Conservation (phyloP, 2,329 filamentous ascomycete genomes). For the Claviceps cyperi region DNA sequence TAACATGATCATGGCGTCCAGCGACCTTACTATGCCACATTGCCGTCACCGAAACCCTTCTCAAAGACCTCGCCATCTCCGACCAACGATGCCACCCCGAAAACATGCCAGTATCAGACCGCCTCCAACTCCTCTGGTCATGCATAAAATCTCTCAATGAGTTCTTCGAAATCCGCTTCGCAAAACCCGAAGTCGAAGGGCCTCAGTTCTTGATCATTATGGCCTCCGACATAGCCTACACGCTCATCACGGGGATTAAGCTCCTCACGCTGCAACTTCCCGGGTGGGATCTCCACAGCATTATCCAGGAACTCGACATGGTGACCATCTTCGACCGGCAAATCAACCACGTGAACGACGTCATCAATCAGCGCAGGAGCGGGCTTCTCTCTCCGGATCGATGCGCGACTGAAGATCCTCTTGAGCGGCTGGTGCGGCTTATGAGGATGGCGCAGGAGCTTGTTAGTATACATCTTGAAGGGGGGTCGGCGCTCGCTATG, state of each 20-base stretch:
- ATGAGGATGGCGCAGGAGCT: constrained; percentile 17
- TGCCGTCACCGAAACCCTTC: constrained; percentile 29
- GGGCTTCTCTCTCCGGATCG: constrained; percentile 10
- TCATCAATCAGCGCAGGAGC: constrained; percentile 17
- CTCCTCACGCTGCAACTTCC: constrained; percentile 30
- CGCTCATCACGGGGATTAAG: constrained; percentile 30
- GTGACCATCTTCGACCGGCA: constrained; percentile 12
- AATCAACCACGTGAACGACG: constrained; percentile 15
- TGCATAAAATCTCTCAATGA: constrained; percentile 26
- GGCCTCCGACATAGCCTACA: constrained; percentile 32
- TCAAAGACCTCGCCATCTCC: constrained; percentile 31
- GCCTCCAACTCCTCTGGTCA: constrained; percentile 30
- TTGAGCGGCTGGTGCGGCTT: constrained; percentile 18
- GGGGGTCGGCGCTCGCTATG: constrained; percentile 12
- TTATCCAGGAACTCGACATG: constrained; percentile 19
- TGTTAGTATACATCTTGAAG: constrained; percentile 16
- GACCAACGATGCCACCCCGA: constrained; percentile 19
- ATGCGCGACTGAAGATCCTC: constrained; percentile 15
- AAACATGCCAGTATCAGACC: constrained; percentile 22
- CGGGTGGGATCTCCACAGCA: constrained; percentile 29
- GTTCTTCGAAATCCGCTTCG: constrained; percentile 25
- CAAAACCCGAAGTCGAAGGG: constrained; percentile 16
- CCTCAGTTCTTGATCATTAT: constrained; percentile 29
- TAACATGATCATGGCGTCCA: constrained; percentile 6
- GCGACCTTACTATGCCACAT: constrained; percentile 27